Base-by-base conservation (phyloP, 495 filamentous ascomycete species). In the Thermochaetoides thermophila region DNA sequence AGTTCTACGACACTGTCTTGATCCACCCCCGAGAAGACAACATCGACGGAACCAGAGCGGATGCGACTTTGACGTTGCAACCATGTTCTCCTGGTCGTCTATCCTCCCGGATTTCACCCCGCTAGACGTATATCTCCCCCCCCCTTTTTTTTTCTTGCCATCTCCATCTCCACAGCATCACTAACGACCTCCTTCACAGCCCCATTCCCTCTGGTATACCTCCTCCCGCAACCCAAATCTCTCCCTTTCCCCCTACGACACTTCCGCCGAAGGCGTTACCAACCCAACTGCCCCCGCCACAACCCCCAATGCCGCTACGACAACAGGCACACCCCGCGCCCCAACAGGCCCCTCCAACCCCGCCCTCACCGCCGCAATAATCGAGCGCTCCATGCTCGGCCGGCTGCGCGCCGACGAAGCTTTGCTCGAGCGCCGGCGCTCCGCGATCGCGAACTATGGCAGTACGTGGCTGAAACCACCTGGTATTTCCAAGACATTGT, bases 391-490 rank as follows among this genome's bases (percentile, higher is more conserved):
- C 4, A 53, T 51, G 8, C 68, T 89, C 13, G 61, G 73, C 21
- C 66, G 73, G 12, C 63, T 86, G 12, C 63, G 64, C 4, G 51
- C 68, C 32, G 81, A 87, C 50, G 83, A 91, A 51, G 61, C 66
- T 35, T 65, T 70, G 35, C 55, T 83, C 7, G 69, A 70, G 38
- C 61, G 69, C 9, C 76, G 83, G 27, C 80, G 79, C 47, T 60
- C 68, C 15, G 77, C 79, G 44, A 77, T 86, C 24, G 67, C 72
- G 13, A 75, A 73, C 37, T 83, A 83, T 44, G 83, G 83, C 32
- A 69, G 63, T 43, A 70, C 69, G 17, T 91, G 83, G 83, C 74
- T 91, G 42, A 73, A 70, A 32, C 83, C 83, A 7, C 78, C 78
- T 0, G 82, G 82, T 7, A 66, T 84, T 24, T 38, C 64, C 14